These are phyloP conservation scores for Aspergillus nanangensis DNA, from an alignment of 495 filamentous ascomycete genomes.

Conservation along the genomic window DNA sequence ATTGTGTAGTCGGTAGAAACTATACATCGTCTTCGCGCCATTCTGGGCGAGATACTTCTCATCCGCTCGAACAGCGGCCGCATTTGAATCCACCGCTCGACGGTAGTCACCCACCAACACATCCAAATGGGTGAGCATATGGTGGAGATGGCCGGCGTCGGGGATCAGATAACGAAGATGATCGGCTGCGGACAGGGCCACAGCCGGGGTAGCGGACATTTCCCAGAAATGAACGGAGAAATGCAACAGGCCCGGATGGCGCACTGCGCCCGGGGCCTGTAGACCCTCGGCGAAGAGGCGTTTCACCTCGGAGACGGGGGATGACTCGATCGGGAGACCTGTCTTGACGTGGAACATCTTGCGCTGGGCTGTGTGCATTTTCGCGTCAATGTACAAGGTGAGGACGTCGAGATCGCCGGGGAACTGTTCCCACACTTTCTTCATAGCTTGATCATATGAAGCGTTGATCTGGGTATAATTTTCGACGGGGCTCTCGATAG, in stretches of 20 bases:
- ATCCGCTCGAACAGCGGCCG: constrained; percentile 48
- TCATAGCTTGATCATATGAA: constrained; percentile 56
- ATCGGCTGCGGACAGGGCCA: constrained; percentile 50
- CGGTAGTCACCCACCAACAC: constrained; percentile 59
- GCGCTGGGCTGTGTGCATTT: constrained; percentile 64
- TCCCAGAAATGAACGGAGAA: constrained; percentile 67
- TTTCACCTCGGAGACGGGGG: constrained; percentile 52
- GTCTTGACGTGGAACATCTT: constrained; percentile 55
- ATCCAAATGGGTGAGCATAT: constrained; percentile 66
- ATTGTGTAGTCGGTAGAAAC: constrained; percentile 57
- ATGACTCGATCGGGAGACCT: constrained; percentile 43
- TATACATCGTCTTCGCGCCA: constrained; percentile 53
- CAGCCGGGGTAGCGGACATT: constrained; percentile 57
- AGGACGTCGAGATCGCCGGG: constrained; percentile 50
- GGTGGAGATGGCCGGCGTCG: constrained; percentile 56
- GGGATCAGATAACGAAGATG: constrained; percentile 54
- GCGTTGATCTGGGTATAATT: constrained; percentile 43
- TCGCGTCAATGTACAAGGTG: constrained; percentile 54
- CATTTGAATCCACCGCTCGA: constrained; percentile 51
- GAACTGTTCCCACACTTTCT: constrained; percentile 34
- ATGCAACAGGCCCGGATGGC: constrained; percentile 57
- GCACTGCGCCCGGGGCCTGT: constrained; percentile 23
- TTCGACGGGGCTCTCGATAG: constrained; percentile 16
- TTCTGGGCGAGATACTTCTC: constrained; percentile 46
- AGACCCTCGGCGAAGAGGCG: constrained; percentile 48